phyloP scores from a whole-genome alignment of 1,284 basidiomycete species.

The Pseudozyma sp. region DNA sequence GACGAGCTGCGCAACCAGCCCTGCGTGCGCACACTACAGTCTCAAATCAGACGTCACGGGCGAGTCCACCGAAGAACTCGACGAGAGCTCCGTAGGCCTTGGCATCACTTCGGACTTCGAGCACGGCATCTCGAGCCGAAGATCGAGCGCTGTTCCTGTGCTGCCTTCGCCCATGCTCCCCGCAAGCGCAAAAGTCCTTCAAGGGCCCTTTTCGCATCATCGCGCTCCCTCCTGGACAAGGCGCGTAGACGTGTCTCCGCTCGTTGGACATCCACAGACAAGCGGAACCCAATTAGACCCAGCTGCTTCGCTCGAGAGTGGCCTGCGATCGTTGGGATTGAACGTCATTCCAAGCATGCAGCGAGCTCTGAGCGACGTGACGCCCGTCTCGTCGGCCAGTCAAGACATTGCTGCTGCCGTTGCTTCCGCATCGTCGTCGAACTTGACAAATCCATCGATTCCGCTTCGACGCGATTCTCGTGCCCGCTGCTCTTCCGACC shows the following conservation, averaged over 20 bases:
- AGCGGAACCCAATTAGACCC: background rate
- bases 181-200: slow-evolving; percentile 18
- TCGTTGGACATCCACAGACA: slow-evolving; percentile 5
- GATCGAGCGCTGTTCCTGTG: slow-evolving; percentile 27
- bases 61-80: slow-evolving; percentile 39
- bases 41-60: slow-evolving; percentile 5
- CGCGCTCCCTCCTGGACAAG: slow-evolving; percentile 52
- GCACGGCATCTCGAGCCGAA: slow-evolving; percentile 21
- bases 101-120: slow-evolving; percentile 48
- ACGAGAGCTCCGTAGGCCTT: slow-evolving; percentile 40
- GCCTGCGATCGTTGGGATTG: slow-evolving; percentile 14
- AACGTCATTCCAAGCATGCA: slow-evolving; percentile 18
- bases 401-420: slow-evolving; percentile 12
- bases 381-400: slow-evolving; percentile 15
- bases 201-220: slow-evolving; percentile 53
- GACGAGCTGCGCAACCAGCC: slow-evolving; percentile 42
- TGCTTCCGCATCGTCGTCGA: slow-evolving; percentile 12
- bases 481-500: slow-evolving; percentile 37
- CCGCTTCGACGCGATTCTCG: slow-evolving; percentile 42
- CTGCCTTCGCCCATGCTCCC: slow-evolving; percentile 19
- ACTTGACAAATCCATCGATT: slow-evolving; percentile 9
- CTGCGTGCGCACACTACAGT: slow-evolving; percentile 26
- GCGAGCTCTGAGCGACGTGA: slow-evolving; percentile 34
- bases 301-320: background rate
- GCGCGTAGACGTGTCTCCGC: slow-evolving; percentile 22